Percentiles rank a stretch among this genome's conserved stretches.
phyloP scores from a whole-genome alignment of 306 rosid genomes.

The Rosa multiflora region DNA sequence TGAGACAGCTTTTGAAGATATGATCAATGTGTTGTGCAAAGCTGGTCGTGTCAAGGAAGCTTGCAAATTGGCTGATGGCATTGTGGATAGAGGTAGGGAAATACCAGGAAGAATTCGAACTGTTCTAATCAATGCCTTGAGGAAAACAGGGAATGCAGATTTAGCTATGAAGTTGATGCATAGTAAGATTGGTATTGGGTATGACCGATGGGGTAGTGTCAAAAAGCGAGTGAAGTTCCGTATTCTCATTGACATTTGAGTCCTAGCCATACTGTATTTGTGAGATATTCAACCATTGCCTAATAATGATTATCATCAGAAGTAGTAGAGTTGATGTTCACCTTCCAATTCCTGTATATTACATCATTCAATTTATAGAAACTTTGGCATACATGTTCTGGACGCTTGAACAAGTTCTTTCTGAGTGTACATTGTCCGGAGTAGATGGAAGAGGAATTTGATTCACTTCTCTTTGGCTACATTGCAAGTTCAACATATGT shows the following conservation, averaged over 20 bases:
- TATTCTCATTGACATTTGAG: constrained; percentile 44
- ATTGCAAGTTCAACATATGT: not conserved
- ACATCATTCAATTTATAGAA: constrained; percentile 13
- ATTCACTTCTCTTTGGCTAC: not conserved
- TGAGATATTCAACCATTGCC: constrained; percentile 1
- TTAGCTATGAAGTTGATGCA: constrained; percentile 86
- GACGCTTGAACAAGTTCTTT: not conserved
- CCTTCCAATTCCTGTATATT: constrained; percentile 6
- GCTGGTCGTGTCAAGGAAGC: constrained; percentile 80
- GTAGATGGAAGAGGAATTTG: not conserved
- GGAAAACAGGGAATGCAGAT: constrained; percentile 80
- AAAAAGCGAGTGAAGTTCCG: constrained; percentile 81
- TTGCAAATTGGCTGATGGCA: constrained; percentile 92
- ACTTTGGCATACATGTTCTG: not conserved
- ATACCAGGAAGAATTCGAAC: constrained; percentile 79
- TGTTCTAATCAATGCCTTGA: constrained; percentile 69
- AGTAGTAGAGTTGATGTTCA: not conserved
- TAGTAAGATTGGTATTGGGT: constrained; percentile 90
- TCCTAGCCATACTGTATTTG: not conserved
- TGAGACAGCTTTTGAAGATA: constrained; percentile 75
- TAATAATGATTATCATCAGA: not conserved
- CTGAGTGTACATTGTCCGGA: not conserved
- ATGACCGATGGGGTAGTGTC: constrained; percentile 69
- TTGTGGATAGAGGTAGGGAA: constrained; percentile 87
- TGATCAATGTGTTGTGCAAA: constrained; percentile 75